These are phyloP conservation scores for Chrysanthemum seticuspe DNA, from an alignment of 129 eudicot species.

Conservation along the genomic window DNA sequence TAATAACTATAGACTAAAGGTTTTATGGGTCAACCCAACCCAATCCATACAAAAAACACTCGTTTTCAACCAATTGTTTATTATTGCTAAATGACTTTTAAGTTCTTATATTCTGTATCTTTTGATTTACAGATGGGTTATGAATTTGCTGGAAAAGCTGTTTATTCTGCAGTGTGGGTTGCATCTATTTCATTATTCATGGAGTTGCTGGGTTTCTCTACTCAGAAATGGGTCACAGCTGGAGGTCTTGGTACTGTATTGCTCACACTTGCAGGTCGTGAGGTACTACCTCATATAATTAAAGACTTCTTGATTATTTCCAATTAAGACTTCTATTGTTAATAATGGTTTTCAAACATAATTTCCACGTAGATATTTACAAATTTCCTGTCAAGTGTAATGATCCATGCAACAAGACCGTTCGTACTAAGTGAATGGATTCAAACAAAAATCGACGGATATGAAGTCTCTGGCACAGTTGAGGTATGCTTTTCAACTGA, in stretches of 20 bases:
- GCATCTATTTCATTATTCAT: constrained; percentile 76
- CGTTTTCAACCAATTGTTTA: neutral
- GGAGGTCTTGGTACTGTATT: constrained; percentile 85
- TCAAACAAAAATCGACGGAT: constrained; percentile 76
- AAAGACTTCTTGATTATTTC: neutral
- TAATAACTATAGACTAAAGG: neutral
- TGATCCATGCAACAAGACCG: constrained; percentile 80
- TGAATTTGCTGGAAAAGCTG: constrained; percentile 71
- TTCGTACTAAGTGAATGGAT: constrained; percentile 81
- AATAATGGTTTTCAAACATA: constrained; percentile 17
- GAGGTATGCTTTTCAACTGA: constrained; percentile 42
- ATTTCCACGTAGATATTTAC: constrained; percentile 60
- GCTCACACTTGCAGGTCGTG: constrained; percentile 36
- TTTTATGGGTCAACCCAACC: neutral
- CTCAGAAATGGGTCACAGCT: constrained; percentile 91
- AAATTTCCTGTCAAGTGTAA: constrained; percentile 82
- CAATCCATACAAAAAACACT: neutral
- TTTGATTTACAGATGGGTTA: constrained; percentile 63
- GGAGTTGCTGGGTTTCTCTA: constrained; percentile 89
- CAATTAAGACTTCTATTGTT: neutral
- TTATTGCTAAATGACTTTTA: neutral
- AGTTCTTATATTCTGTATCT: neutral
- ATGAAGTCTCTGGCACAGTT: constrained; percentile 88
- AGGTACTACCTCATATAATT: constrained; percentile 38
- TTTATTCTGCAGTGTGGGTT: constrained; percentile 84